Evolutionary conservation across 345 rosid genomes (phyloP), one percentile per base, ranked within the genome.

Genomic region (Citrus hindsii): DNA sequence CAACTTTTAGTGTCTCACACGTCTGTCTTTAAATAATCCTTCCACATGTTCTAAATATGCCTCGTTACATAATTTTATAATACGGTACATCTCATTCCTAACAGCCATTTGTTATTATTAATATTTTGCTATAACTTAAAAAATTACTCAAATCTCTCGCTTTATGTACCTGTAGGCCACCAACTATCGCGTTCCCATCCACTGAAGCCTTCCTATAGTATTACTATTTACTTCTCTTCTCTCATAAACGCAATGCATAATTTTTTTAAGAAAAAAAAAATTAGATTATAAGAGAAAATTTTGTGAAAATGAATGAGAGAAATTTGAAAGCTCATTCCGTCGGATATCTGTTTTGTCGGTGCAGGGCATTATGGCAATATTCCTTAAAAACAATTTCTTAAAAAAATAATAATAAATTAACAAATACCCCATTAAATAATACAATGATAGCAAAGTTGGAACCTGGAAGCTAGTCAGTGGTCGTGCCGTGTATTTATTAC

Each of bases 291-390:
- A 46, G 51, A 46, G 18, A 12, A 46, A 46, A 13, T 46, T 46
- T 46, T 46, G 51, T 46, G 51, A 13, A 46, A 13, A 46, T 46
- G 14, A 3, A 46, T 53, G 6, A 18, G 7, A 18, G 6, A 53
- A 16, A 53, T 53, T 53, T 53, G 58, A 25, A 1, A 1, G 28
- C 27, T 42, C 22, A 6, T 24, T 24, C 73, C 28, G 5, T 46
- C 40, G 9, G 24, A 22, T 67, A 32, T 67, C 28, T 37, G 55
- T 67, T 67, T 46, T 69, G 73, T 69, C 73, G 73, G 73, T 46
- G 59, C 56, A 25, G 38, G 22, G 27, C 7, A 38, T 66, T 21
- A 21, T 21, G 22, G 22, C 8, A 64, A 64, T 27, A 28, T 25
- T 28, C 7, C 19, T 64, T 4, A 46, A 46, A 46, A 46, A 46